Percentiles rank a stretch among this genome's conserved stretches.
phyloP scores from a whole-genome alignment of 257 asterid species.

The Capsicum pubescens region DNA sequence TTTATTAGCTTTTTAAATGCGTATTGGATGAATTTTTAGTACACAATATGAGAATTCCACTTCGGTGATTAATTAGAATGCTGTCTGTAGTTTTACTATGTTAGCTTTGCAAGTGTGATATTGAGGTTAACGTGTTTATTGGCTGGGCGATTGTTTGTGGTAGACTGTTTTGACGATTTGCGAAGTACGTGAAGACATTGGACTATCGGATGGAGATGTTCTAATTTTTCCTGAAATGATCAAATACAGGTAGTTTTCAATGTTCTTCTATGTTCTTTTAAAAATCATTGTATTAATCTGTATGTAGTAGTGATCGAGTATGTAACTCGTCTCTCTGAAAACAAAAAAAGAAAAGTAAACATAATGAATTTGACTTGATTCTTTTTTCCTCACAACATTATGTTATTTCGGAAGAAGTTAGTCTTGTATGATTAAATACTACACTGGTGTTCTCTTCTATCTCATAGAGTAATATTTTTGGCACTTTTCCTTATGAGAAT shows the following conservation, averaged over 20 bases:
- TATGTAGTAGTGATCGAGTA: constrained; percentile 8
- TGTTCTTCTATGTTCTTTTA: not conserved
- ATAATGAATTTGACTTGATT: not conserved
- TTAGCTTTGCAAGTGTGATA: not conserved
- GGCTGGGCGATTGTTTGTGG: constrained; percentile 36
- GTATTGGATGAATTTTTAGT: not conserved
- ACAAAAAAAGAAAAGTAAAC: not conserved
- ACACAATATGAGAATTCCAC: not conserved
- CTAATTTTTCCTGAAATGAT: constrained; percentile 88
- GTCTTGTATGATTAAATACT: not conserved
- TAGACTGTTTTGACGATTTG: constrained; percentile 90
- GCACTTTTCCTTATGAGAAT: not conserved
- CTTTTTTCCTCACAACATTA: not conserved
- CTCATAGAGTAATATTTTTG: not conserved
- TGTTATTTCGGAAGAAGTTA: not conserved
- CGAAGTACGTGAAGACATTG: constrained; percentile 65
- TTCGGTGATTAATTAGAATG: not conserved
- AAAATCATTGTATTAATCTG: not conserved
- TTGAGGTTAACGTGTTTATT: constrained; percentile 4
- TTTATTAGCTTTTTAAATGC: constrained; percentile 9
- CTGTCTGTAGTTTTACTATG: not conserved
- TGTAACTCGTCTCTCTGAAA: not conserved
- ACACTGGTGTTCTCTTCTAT: not conserved
- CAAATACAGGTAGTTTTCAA: constrained; percentile 64
- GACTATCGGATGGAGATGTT: constrained; percentile 81